Percentiles rank a stretch among this genome's conserved stretches.
Conservation (phyloP, 2,329 filamentous ascomycete genomes). For the Annulohypoxylon truncatum region DNA sequence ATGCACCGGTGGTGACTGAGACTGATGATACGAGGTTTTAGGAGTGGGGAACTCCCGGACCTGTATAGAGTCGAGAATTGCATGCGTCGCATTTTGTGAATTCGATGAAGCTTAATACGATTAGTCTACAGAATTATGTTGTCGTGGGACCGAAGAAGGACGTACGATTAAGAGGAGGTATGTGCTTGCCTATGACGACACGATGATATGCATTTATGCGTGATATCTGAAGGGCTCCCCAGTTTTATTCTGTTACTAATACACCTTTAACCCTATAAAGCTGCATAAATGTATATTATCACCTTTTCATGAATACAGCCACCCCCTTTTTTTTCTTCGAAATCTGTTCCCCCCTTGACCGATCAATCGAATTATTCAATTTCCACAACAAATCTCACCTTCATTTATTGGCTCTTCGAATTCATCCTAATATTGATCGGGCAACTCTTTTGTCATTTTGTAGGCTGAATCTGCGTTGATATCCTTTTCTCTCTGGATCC, state of each 20-base stretch:
- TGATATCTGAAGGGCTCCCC: too few relatives aligned
- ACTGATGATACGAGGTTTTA: not conserved
- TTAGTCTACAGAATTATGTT: too few relatives aligned
- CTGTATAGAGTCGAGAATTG: not conserved
- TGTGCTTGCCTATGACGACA: too few relatives aligned
- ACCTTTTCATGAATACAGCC: not conserved
- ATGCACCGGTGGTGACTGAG: not conserved
- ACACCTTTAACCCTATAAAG: too few relatives aligned
- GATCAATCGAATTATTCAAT: constrained; percentile 11
- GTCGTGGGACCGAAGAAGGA: too few relatives aligned
- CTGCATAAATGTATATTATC: not conserved
- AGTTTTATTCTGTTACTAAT: too few relatives aligned
- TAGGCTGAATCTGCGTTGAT: constrained; percentile 48
- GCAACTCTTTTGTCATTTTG: constrained; percentile 38
- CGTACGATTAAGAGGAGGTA: too few relatives aligned
- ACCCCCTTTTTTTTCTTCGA: not conserved
- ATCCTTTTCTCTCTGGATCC: constrained; percentile 44
- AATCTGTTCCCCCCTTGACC: too few relatives aligned
- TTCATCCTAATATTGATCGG: constrained; percentile 42
- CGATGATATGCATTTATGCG: too few relatives aligned
- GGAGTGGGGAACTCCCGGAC: not conserved
- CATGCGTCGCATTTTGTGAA: constrained; percentile 10
- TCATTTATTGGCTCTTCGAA: constrained; percentile 41
- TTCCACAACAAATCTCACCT: constrained; percentile 40
- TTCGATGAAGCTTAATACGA: not conserved